These are phyloP conservation scores for Clonostachys byssicola DNA, from an alignment of 2,329 filamentous ascomycete species.

Conservation along the genomic window DNA sequence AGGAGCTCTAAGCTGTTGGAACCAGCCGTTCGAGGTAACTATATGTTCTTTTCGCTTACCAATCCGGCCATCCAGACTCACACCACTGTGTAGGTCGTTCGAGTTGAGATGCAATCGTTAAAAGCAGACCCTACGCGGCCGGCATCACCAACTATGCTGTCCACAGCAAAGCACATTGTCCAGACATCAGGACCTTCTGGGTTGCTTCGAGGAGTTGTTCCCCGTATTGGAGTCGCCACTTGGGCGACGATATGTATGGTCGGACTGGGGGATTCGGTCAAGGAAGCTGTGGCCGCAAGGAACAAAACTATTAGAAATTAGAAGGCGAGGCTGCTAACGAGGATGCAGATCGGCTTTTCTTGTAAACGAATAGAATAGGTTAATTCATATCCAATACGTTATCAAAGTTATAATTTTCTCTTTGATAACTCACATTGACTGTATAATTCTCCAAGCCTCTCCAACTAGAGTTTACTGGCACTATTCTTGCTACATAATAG, in stretches of 20 bases:
- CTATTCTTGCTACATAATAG: too few species aligned
- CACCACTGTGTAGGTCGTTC: neutral
- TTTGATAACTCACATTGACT: too few species aligned
- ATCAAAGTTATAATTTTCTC: too few species aligned
- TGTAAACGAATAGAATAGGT: too few species aligned
- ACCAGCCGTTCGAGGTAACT: slow-evolving; percentile 7
- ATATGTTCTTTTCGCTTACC: neutral
- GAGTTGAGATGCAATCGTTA: neutral
- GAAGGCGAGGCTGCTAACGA: too few species aligned
- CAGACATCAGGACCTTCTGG: slow-evolving; percentile 2
- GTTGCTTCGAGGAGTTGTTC: slow-evolving; percentile 2
- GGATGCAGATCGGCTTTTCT: too few species aligned
- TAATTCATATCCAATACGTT: too few species aligned
- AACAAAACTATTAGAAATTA: too few species aligned
- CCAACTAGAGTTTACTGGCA: too few species aligned
- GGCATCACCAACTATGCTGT: slow-evolving; percentile 1
- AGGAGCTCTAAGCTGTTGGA: slow-evolving; percentile 7
- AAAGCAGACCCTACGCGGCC: neutral
- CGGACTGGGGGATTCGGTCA: neutral
- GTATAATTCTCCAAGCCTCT: too few species aligned
- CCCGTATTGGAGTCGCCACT: neutral
- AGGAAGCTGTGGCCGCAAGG: neutral
- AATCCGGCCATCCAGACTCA: neutral
- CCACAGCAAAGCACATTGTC: slow-evolving; percentile 3
- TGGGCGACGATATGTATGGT: slow-evolving; percentile 1